Percentiles rank a stretch among this genome's conserved stretches.
phyloP scores from a whole-genome alignment of 2,329 filamentous ascomycete species.

The Phialocephala subalpina region DNA sequence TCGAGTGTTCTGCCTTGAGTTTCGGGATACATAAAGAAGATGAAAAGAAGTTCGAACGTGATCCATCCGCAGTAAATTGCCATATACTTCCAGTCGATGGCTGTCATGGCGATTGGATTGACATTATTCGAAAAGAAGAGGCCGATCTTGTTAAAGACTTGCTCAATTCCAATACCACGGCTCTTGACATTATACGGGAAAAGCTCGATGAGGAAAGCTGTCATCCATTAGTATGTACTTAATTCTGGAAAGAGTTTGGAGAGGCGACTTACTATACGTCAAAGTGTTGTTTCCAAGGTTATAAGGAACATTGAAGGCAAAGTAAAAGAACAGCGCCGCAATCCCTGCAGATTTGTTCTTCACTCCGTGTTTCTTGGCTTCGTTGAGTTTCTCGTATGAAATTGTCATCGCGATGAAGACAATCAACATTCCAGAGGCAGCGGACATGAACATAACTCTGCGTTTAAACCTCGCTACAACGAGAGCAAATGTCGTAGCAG shows the following conservation, averaged over 20 bases:
- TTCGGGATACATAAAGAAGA: slow-evolving; percentile 54
- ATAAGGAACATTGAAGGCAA: slow-evolving; percentile 65
- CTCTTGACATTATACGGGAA: slow-evolving; percentile 58
- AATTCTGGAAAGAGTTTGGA: slow-evolving; percentile 35
- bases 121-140: slow-evolving; percentile 47
- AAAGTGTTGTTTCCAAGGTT: slow-evolving; percentile 73
- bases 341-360: slow-evolving; percentile 37
- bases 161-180: slow-evolving; percentile 40
- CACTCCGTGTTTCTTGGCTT: slow-evolving; percentile 46
- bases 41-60: slow-evolving; percentile 49
- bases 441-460: slow-evolving; percentile 59
- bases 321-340: slow-evolving; percentile 63
- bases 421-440: slow-evolving; percentile 59
- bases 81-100: slow-evolving; percentile 38
- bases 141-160: slow-evolving; percentile 49
- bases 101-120: slow-evolving; percentile 52
- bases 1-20: slow-evolving; percentile 51
- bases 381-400: slow-evolving; percentile 43
- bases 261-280: slow-evolving; percentile 60
- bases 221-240: slow-evolving; percentile 40
- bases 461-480: slow-evolving; percentile 53
- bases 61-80: slow-evolving; percentile 53
- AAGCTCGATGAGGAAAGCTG: slow-evolving; percentile 63
- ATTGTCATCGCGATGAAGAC: slow-evolving; percentile 65
- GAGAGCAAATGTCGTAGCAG: slow-evolving; percentile 50